These are phyloP conservation scores for Hemisphaericaspora lyxosophila DNA, from an alignment of 1,139 yeast species.

Conservation along the genomic window DNA sequence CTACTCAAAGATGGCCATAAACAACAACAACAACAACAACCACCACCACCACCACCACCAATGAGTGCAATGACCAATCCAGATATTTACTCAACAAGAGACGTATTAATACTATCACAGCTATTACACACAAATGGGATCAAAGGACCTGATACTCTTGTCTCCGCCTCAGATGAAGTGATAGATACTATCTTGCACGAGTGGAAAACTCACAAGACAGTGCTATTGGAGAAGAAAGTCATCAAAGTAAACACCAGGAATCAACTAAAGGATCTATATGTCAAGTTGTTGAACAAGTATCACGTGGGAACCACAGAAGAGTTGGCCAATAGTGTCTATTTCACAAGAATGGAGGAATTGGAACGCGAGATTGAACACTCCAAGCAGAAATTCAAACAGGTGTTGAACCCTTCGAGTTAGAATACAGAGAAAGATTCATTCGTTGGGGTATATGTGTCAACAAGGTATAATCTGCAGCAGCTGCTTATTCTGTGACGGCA, in stretches of 20 bases:
- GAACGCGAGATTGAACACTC: conserved; percentile 13
- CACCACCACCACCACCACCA: too few relatives aligned
- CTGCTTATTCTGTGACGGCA: neutral
- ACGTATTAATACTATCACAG: conserved; percentile 20
- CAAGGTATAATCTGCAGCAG: too few relatives aligned
- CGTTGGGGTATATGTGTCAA: too few relatives aligned
- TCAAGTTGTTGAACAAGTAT: conserved; percentile 13
- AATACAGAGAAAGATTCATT: too few relatives aligned
- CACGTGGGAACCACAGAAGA: conserved; percentile 19
- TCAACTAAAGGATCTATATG: conserved; percentile 19
- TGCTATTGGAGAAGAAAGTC: conserved; percentile 13
- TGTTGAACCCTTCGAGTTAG: neutral
- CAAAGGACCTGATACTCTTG: conserved; percentile 10
- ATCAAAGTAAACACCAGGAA: conserved; percentile 14
- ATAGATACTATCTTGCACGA: conserved; percentile 11
- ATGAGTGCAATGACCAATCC: conserved; percentile 10
- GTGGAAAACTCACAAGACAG: conserved; percentile 19
- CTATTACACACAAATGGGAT: conserved; percentile 20
- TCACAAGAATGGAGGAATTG: conserved; percentile 18
- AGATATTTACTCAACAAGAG: conserved; percentile 16
- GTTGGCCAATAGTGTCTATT: conserved; percentile 22
- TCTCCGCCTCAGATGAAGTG: conserved; percentile 11
- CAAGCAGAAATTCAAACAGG: conserved; percentile 13
- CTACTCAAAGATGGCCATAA: too few relatives aligned
- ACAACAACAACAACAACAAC: too few relatives aligned